These are phyloP conservation scores for Blastocystis sp. DNA, from an alignment of 352 stramenopile genomes.

Conservation along the genomic window DNA sequence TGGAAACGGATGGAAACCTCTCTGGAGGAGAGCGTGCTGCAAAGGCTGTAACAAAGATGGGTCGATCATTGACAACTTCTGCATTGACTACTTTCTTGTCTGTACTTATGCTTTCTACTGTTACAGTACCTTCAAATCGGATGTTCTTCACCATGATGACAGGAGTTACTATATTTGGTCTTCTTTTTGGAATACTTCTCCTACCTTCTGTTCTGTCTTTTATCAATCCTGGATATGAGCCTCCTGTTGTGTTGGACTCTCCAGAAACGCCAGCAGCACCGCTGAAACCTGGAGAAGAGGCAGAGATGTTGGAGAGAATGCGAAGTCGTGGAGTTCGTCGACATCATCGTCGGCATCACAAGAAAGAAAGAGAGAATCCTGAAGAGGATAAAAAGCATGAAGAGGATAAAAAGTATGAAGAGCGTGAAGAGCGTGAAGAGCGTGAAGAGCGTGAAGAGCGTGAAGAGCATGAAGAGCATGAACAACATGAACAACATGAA, in stretches of 20 bases:
- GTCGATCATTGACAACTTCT: constrained; percentile 37
- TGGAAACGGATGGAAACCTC: constrained; percentile 17
- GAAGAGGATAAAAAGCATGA: neutral
- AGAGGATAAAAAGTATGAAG: neutral
- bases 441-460: neutral
- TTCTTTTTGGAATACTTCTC: constrained; percentile 43
- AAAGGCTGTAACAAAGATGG: constrained; percentile 1
- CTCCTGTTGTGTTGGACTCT: neutral
- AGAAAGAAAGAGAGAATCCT: neutral
- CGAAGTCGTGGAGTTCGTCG: neutral
- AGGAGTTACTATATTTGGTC: constrained; percentile 18
- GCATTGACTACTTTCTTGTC: constrained; percentile 37
- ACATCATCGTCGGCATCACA: constrained; percentile 3
- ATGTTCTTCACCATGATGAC: constrained; percentile 59
- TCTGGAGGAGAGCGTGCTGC: neutral
- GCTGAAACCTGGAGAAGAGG: neutral
- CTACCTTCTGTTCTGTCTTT: constrained; percentile 21
- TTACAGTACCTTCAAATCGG: constrained; percentile 29
- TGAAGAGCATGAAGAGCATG: neutral
- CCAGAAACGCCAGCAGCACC: neutral
- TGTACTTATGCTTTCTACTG: constrained; percentile 31
- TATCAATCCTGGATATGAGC: constrained; percentile 17
- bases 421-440: neutral
- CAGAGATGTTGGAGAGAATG: neutral
- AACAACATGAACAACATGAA: neutral